Evolutionary conservation across 1,284 basidiomycete genomes (phyloP).

Genomic region (Puccinia hordei): DNA sequence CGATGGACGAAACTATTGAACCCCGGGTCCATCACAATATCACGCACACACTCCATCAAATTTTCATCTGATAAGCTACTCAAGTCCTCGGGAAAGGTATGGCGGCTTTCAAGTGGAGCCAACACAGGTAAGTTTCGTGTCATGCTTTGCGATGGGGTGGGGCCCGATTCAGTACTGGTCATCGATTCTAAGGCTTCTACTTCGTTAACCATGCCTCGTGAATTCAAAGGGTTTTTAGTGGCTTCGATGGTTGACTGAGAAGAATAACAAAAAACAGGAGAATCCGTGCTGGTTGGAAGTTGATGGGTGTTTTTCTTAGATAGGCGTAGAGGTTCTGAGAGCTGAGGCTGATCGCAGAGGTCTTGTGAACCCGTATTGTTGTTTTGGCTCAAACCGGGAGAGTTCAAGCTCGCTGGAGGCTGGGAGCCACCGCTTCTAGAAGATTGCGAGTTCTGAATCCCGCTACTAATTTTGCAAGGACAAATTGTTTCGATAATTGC

Average conservation of each 20-base stretch:
- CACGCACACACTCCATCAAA: neutral
- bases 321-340: neutral
- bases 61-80: conserved; percentile 25
- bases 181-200: neutral
- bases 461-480: conserved; percentile 41
- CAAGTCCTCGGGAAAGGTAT: neutral
- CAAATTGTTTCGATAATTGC: conserved; percentile 40
- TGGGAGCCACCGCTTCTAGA: neutral
- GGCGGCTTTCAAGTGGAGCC: neutral
- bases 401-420: neutral
- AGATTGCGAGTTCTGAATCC: conserved; percentile 14
- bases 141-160: neutral
- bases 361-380: neutral
- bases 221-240: neutral
- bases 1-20: conserved; percentile 25
- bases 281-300: neutral
- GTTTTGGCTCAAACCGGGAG: neutral
- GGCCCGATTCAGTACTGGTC: neutral
- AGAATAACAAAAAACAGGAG: neutral
- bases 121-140: neutral
- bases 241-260: neutral
- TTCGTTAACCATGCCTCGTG: neutral
- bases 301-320: neutral
- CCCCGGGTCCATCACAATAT: conserved; percentile 19
- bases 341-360: neutral